Conservation (phyloP, 2,329 filamentous ascomycete genomes). For the Amesomyces nigricolor region DNA sequence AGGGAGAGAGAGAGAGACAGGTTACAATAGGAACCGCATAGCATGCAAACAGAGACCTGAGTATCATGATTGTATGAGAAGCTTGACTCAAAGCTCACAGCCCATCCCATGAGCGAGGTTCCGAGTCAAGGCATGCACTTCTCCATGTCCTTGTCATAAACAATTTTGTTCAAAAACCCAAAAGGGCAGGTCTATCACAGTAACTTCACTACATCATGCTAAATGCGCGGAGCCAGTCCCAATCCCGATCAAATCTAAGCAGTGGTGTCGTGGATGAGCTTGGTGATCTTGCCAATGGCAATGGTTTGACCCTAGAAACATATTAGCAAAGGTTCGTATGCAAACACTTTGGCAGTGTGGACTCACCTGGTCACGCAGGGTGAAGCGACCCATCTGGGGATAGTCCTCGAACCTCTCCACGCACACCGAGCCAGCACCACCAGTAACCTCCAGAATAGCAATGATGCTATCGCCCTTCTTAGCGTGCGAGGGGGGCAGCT, state of each 20-base stretch:
- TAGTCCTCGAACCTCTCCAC: conserved; percentile 95
- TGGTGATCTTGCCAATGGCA: conserved; percentile 98
- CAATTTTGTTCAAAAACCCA: no score
- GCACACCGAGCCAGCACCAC: conserved; percentile 80
- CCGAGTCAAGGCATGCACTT: no score
- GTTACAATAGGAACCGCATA: no score
- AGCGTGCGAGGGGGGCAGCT: conserved; percentile 86
- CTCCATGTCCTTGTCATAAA: no score
- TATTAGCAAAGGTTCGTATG: conserved; percentile 1
- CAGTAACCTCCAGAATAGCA: conserved; percentile 80
- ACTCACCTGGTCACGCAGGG: conserved; percentile 76
- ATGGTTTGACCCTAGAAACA: conserved; percentile 85
- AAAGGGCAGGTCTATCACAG: no score
- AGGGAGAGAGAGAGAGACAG: no score
- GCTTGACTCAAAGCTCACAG: no score
- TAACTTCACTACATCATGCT: not conserved
- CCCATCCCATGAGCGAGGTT: no score
- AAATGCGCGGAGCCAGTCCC: not conserved
- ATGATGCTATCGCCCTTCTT: conserved; percentile 80
- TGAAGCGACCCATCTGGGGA: conserved; percentile 87
- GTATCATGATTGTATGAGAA: no score
- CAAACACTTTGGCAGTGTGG: not conserved
- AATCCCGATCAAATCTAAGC: not conserved
- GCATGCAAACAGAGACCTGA: no score
- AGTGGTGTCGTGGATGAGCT: conserved; percentile 51